A percentile compares a stretch with the other conserved stretches of the same genome.
These are phyloP conservation scores for Verticillium isaacii DNA, from an alignment of 2,329 filamentous ascomycete species.

Conservation along the genomic window DNA sequence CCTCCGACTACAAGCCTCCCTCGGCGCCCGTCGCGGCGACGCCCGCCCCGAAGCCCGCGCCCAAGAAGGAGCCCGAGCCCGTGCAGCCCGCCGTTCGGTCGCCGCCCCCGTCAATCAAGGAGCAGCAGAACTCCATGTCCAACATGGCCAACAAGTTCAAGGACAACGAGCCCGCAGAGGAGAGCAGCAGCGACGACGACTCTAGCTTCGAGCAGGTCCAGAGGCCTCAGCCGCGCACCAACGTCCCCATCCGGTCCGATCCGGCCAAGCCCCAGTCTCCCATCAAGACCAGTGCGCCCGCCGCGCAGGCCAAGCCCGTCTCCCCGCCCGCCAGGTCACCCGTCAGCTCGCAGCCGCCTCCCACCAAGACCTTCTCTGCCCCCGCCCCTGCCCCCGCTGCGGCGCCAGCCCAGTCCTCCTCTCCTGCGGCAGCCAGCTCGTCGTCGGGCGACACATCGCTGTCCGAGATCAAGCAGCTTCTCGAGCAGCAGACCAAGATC, in stretches of 20 bases:
- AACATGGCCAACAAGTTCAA: conserved; percentile 82
- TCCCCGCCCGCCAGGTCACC: conserved; percentile 25
- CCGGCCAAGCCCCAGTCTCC: conserved; percentile 39
- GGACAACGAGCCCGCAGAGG: conserved; percentile 58
- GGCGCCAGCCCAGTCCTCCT: conserved; percentile 14
- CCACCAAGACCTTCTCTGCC: conserved; percentile 8
- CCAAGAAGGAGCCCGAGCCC: conserved; percentile 42
- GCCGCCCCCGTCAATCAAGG: conserved; percentile 66
- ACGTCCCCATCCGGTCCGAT: conserved; percentile 29
- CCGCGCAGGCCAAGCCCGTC: conserved; percentile 13
- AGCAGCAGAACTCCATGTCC: conserved; percentile 84
- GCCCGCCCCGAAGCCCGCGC: conserved; percentile 37
- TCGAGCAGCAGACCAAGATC: conserved; percentile 73
- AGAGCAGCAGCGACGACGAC: conserved; percentile 60
- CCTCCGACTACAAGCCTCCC: conserved; percentile 61
- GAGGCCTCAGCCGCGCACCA: conserved; percentile 63
- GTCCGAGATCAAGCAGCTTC: conserved; percentile 69
- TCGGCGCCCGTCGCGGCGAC: conserved; percentile 38
- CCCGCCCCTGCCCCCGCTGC: conserved; percentile 20
- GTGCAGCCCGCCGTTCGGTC: conserved; percentile 29
- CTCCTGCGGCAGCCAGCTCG: conserved; percentile 19
- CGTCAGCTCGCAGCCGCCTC: conserved; percentile 7
- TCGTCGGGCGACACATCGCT: conserved; percentile 58
- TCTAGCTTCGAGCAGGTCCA: conserved; percentile 85
- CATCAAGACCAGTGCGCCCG: conserved; percentile 31